Percentiles rank a stretch among this genome's conserved stretches.
Evolutionary conservation across 768 basidiomycete genomes (phyloP).

Genomic region (Amanita inopinata): DNA sequence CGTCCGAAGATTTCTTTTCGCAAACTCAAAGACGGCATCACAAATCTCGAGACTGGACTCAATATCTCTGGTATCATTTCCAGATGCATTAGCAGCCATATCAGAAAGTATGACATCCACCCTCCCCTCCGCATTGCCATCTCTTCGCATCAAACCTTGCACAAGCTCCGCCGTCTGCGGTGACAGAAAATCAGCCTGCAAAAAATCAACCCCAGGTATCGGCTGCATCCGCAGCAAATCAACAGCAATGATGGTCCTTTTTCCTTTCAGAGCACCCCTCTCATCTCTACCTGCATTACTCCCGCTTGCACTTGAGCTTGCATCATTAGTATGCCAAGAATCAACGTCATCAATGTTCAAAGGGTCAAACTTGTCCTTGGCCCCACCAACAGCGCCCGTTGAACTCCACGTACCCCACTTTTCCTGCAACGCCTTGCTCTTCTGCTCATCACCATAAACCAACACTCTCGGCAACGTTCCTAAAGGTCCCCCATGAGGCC

Average conservation of each 20-base stretch:
- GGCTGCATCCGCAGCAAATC: conserved; percentile 69
- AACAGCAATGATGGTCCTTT: conserved; percentile 52
- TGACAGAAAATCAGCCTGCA: conserved; percentile 75
- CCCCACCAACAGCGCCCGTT: neutral
- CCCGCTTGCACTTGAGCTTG: neutral
- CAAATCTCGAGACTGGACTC: conserved; percentile 66
- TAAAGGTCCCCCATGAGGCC: neutral
- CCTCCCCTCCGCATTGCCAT: conserved; percentile 25
- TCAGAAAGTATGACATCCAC: conserved; percentile 83
- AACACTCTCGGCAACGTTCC: neutral
- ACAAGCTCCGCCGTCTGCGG: conserved; percentile 38
- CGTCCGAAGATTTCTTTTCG: conserved; percentile 39
- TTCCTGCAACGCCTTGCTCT: neutral
- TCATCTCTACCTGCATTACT: neutral
- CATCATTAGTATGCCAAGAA: neutral
- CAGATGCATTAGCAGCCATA: conserved; percentile 81
- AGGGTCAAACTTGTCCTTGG: conserved; percentile 1
- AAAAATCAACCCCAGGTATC: conserved; percentile 60
- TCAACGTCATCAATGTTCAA: conserved; percentile 7
- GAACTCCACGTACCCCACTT: conserved; percentile 1
- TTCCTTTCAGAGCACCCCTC: conserved; percentile 4
- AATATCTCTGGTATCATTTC: conserved; percentile 57
- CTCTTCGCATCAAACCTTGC: conserved; percentile 20
- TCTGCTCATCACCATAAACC: neutral
- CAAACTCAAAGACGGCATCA: conserved; percentile 63